Percentiles rank a stretch among this genome's conserved stretches.
These are phyloP conservation scores for Laguncularia racemosa DNA, from an alignment of 345 rosid species.

Conservation along the genomic window DNA sequence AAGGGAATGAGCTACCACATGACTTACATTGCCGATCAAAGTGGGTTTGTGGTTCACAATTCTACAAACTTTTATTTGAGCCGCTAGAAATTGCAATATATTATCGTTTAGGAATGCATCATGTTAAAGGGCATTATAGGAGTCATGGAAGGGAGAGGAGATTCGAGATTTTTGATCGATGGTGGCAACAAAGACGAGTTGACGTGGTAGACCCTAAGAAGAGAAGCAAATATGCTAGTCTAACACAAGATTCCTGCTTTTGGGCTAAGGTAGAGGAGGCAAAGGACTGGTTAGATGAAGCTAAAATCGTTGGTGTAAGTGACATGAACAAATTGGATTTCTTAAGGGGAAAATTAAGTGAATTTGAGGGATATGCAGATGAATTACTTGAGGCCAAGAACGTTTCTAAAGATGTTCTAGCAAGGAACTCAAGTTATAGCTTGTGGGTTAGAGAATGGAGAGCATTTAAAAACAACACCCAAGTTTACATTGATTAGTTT, in stretches of 20 bases:
- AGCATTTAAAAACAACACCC: too few species aligned
- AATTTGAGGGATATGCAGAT: constrained; percentile 31
- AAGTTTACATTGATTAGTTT: background rate
- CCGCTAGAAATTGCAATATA: constrained; percentile 72
- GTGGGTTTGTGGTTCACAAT: constrained; percentile 62
- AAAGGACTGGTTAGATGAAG: constrained; percentile 35
- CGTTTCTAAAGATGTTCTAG: constrained; percentile 65
- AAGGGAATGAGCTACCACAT: constrained; percentile 53
- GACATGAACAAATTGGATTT: constrained; percentile 14
- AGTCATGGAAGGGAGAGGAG: constrained; percentile 57
- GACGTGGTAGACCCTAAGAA: constrained; percentile 7
- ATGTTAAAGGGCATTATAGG: constrained; percentile 36
- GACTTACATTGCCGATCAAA: constrained; percentile 46
- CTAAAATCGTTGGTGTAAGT: constrained; percentile 28
- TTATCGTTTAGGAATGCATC: constrained; percentile 29
- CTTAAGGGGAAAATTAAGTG: constrained; percentile 25
- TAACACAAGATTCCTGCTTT: constrained; percentile 79
- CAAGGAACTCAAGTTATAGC: constrained; percentile 53
- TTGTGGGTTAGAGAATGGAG: constrained; percentile 41
- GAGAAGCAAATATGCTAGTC: constrained; percentile 45
- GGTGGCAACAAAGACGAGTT: constrained; percentile 35
- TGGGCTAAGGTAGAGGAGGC: constrained; percentile 94
- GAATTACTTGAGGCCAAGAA: constrained; percentile 40
- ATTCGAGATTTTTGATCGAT: constrained; percentile 53
- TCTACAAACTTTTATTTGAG: constrained; percentile 62